Base-by-base conservation (phyloP, 345 rosid genomes). In the Excoecaria agallocha region DNA sequence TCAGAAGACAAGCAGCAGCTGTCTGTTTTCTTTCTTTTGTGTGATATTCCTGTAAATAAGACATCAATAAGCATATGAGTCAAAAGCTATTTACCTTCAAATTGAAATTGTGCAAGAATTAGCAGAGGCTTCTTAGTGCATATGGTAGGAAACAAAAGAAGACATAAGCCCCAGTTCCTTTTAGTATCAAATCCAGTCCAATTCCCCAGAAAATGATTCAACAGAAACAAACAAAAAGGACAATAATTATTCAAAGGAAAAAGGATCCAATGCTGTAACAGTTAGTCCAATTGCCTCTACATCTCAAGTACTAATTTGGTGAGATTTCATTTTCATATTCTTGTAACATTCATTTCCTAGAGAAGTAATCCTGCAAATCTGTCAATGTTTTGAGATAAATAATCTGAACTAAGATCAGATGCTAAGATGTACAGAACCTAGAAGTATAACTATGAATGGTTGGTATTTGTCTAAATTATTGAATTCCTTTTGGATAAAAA, bases 11-110 rank as follows among this genome's bases (percentile, higher is more conserved):
- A 4, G 39, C 12, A 70, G 70, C 39, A 52, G 30, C 68, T 63
- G 12, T 68, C 49, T 68, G 54, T 46, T 72, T 41, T 66, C 25
- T 39, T 74, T 68, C 22, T 62, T 69, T 60, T 46, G 79, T 63
- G 86, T 83, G 85, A 46, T 74, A 24, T 69, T 73, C 24, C 57
- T 82, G 86, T 82, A 82, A 74, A 86, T 80, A 74, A 66, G 41
- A 56, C 22, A 56, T 67, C 52, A 39, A 30, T 43, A 61, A 20
- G 43, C 5, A 57, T 16, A 61, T 68, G 35, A 58, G 70, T 45
- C 66, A 74, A 39, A 35, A 52, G 68, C 48, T 43, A 43, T 30
- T 30, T 30, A 30, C 30, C 2, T 30, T 30, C 30, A 30, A 30
- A 30, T 30, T 30, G 30, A 30, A 30, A 30, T 30, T 30, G 30